Evolutionary conservation across 306 rosid genomes (phyloP).

Genomic region (Sesbania bispinosa): DNA sequence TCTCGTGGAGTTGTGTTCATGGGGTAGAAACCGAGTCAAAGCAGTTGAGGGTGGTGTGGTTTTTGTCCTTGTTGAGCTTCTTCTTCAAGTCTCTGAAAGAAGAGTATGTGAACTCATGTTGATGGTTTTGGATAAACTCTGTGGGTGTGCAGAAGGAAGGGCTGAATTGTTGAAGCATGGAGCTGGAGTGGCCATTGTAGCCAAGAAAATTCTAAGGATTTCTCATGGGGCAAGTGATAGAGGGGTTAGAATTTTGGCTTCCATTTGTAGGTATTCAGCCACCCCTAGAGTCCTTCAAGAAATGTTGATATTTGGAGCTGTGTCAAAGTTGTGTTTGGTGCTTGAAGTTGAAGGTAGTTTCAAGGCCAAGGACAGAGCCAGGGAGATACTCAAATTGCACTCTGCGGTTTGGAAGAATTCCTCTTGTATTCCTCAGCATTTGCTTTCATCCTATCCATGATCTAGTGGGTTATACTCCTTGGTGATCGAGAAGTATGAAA

Average conservation of each 20-base stretch:
- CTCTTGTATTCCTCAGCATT: slow-evolving; percentile 45
- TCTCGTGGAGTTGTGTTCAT: slow-evolving; percentile 49
- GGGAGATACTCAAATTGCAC: slow-evolving; percentile 56
- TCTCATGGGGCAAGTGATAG: slow-evolving; percentile 56
- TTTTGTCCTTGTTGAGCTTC: slow-evolving; percentile 45
- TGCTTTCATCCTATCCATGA: slow-evolving; percentile 49
- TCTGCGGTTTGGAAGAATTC: slow-evolving; percentile 63
- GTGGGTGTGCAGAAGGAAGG: slow-evolving; percentile 67
- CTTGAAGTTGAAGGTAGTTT: slow-evolving; percentile 45
- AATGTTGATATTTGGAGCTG: slow-evolving; percentile 57
- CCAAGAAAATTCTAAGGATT: slow-evolving; percentile 66
- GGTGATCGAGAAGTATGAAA: neutral
- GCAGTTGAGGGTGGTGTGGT: slow-evolving; percentile 54
- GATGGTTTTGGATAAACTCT: slow-evolving; percentile 49
- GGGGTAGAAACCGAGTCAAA: slow-evolving; percentile 67
- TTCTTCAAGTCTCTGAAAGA: slow-evolving; percentile 32
- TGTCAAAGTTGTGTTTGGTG: slow-evolving; percentile 66
- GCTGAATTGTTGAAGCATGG: slow-evolving; percentile 54
- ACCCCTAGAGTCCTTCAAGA: slow-evolving; percentile 50
- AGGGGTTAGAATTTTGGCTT: slow-evolving; percentile 54
- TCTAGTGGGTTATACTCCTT: neutral
- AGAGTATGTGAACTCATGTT: slow-evolving; percentile 49
- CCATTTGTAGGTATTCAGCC: slow-evolving; percentile 49
- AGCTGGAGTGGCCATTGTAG: slow-evolving; percentile 59
- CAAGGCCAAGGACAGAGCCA: slow-evolving; percentile 58